Percentiles rank a stretch among this genome's conserved stretches.
phyloP scores from a whole-genome alignment of 2,329 filamentous ascomycete species.

The Didymella pomorum region DNA sequence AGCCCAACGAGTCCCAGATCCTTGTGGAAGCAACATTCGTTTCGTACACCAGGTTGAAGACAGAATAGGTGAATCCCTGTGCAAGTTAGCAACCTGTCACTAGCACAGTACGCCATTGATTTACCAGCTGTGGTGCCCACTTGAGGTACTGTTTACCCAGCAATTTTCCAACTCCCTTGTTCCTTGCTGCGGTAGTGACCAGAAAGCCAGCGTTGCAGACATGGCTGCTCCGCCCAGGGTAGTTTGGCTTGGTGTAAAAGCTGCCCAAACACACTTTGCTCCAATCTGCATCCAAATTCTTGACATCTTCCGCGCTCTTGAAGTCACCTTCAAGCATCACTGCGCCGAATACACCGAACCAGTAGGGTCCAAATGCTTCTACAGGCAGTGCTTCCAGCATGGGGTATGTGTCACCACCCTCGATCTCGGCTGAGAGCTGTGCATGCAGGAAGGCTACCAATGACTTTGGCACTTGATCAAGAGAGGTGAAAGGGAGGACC shows the following conservation, averaged over 20 bases:
- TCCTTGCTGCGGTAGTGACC: conserved; percentile 49
- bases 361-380: conserved; percentile 78
- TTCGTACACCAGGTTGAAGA: conserved; percentile 90
- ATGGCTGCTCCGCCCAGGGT: conserved; percentile 84
- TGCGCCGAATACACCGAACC: conserved; percentile 86
- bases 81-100: background rate
- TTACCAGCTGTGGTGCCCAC: conserved; percentile 54
- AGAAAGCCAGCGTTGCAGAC: conserved; percentile 69
- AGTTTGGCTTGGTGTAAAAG: conserved; percentile 83
- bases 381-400: conserved; percentile 77
- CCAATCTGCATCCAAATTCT: conserved; percentile 59
- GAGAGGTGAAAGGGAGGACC: conserved; percentile 77
- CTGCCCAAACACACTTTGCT: conserved; percentile 78
- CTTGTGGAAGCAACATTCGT: conserved; percentile 80
- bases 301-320: conserved; percentile 55
- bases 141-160: conserved; percentile 55
- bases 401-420: conserved; percentile 86
- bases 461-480: conserved; percentile 72
- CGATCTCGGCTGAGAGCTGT: conserved; percentile 84
- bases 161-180: conserved; percentile 53
- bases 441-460: conserved; percentile 77
- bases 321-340: conserved; percentile 83
- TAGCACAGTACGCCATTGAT: background rate
- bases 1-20: conserved; percentile 64
- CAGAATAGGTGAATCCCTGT: conserved; percentile 81